Percentiles rank a stretch among this genome's conserved stretches.
Conservation (phyloP, 2,329 filamentous ascomycete species). For the Sarocladium kiliense region DNA sequence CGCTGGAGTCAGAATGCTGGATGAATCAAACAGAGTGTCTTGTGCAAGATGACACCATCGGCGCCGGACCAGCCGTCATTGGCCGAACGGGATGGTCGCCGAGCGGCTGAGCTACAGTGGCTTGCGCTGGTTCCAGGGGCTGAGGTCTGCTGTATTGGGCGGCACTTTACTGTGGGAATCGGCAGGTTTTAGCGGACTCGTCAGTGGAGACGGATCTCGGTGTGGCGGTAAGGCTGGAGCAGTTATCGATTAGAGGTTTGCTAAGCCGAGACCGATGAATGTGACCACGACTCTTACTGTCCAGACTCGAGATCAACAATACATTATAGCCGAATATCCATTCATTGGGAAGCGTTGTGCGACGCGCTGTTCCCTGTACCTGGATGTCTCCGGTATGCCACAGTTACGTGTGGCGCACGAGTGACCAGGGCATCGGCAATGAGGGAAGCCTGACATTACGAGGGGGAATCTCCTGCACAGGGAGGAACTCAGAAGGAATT, state of each 20-base stretch:
- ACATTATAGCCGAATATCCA: no score
- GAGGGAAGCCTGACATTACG: no score
- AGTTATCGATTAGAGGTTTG: not conserved
- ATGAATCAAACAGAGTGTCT: slow-evolving; percentile 5
- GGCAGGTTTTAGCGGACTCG: not conserved
- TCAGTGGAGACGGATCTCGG: slow-evolving; percentile 3
- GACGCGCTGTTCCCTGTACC: no score
- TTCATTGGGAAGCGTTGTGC: no score
- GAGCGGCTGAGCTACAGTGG: slow-evolving; percentile 2
- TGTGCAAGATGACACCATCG: slow-evolving; percentile 9
- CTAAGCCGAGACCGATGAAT: no score
- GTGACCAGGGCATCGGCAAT: no score
- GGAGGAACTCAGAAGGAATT: not conserved
- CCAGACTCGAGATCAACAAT: no score
- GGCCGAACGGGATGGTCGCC: not conserved
- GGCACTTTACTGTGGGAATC: not conserved
- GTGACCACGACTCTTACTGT: no score
- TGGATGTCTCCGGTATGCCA: no score
- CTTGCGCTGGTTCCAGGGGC: not conserved
- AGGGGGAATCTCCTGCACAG: no score
- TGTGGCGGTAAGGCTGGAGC: not conserved
- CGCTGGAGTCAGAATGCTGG: not conserved
- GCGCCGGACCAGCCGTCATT: slow-evolving; percentile 2
- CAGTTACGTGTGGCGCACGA: no score
- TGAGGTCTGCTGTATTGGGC: not conserved